phyloP scores from a whole-genome alignment of 768 basidiomycete genomes.

The Amanita brunnescens region DNA sequence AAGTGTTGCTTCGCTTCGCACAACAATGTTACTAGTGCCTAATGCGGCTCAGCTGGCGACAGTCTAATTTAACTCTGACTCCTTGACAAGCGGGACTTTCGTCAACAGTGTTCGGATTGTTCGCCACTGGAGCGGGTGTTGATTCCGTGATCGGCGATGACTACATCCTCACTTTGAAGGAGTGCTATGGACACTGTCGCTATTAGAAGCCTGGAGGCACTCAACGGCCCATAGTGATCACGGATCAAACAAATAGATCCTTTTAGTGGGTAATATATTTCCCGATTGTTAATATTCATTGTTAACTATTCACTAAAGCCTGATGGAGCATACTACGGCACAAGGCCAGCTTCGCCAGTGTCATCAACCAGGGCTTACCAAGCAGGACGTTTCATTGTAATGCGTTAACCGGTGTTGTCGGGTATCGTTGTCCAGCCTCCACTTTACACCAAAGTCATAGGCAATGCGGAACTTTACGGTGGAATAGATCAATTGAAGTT shows the following conservation, averaged over 20 bases:
- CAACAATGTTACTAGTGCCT: too few species aligned
- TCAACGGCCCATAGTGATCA: conserved; percentile 35
- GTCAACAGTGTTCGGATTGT: conserved; percentile 37
- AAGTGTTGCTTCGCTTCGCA: conserved; percentile 9
- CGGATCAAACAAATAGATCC: conserved; percentile 44
- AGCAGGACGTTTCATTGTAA: conserved; percentile 23
- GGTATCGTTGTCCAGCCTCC: conserved; percentile 43
- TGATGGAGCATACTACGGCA: conserved; percentile 8
- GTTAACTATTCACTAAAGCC: not conserved
- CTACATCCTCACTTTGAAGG: conserved; percentile 19
- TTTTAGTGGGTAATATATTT: conserved; percentile 35
- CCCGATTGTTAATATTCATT: too few species aligned
- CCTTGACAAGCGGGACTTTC: conserved; percentile 42
- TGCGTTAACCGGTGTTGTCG: conserved; percentile 1
- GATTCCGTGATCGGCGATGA: conserved; percentile 42
- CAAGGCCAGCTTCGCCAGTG: conserved; percentile 42
- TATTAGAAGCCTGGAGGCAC: too few species aligned
- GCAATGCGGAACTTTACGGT: conserved; percentile 43
- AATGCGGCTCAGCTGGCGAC: too few species aligned
- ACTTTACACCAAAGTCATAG: conserved; percentile 38
- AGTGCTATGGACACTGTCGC: too few species aligned
- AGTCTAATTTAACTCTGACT: conserved; percentile 29
- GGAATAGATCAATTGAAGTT: conserved; percentile 42
- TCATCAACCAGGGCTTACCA: conserved; percentile 40
- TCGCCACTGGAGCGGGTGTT: conserved; percentile 46